Evolutionary conservation across 148 eudicot species (phyloP), one percentile per base, ranked within the genome.

Genomic region (Spergularia bocconei): DNA sequence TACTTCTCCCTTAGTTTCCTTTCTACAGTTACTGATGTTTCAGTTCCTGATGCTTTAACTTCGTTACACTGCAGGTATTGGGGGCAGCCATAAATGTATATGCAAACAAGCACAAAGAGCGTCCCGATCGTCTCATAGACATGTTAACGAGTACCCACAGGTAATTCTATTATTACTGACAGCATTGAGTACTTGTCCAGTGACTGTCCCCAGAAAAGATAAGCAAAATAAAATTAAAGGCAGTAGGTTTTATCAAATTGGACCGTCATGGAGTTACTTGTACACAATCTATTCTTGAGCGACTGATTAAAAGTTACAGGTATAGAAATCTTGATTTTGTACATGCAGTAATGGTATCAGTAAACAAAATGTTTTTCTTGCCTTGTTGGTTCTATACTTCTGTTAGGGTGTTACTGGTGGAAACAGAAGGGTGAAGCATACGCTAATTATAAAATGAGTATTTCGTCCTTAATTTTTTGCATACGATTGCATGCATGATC

Each of bases 121-220:
- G 99, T 23, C 99, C 99, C 48, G 99, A 92, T 82, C 99, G 98
- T 73, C 99, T 95, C 79, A 95, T 95, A 83, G 99, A 95, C 85
- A 92, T 92, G 97, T 77, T 95, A 76, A 92, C 83, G n/a, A 95
- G 97, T 71, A 90, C 90, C 80, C 99, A 95, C 90, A 95, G 96
- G 98, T 94, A 84, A 80, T 66, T 19, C 52, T 19, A 23, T 11
- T 69, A 5, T 41, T 51, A 67, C 71, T 48, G 36, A n/a, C 44
- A 47, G 19, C 36, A 47, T 16, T 9, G 52, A 4, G 7, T 8
- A 50, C 36, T 23, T 44, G 48, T 29, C 48, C 48, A 44, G 48
- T 44, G 48, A 44, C 25, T 11, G 36, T 41, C 15, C 51, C 23
- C 13, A 66, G 41, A 41, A 9, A 47, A 53, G 29, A 70, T 21